A percentile compares a stretch with the other conserved stretches of the same genome.
These are phyloP conservation scores for Cyclostephanos tholiformis DNA, from an alignment of 108 stramenopile genomes.

Conservation along the genomic window DNA sequence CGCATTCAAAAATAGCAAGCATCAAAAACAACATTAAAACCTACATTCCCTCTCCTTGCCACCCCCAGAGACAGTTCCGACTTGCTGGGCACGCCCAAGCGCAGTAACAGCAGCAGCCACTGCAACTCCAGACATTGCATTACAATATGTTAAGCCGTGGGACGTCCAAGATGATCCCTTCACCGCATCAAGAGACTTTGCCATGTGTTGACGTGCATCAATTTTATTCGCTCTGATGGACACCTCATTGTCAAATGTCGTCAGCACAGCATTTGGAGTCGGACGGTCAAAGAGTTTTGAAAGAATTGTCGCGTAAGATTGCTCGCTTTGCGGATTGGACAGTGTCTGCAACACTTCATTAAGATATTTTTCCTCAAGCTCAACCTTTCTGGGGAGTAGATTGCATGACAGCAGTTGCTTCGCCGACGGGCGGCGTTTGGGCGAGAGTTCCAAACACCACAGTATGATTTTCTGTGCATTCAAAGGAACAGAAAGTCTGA, in stretches of 20 bases:
- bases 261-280: slow-evolving; percentile 58
- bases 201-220: slow-evolving; percentile 29
- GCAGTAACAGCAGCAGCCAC: slow-evolving; percentile 68
- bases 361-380: slow-evolving; percentile 74
- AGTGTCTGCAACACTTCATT: slow-evolving; percentile 82
- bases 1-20: not conserved
- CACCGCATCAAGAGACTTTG: slow-evolving; percentile 30
- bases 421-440: slow-evolving; percentile 66
- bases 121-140: slow-evolving; percentile 74
- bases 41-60: slow-evolving; percentile 71
- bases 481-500: slow-evolving; percentile 48
- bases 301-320: slow-evolving; percentile 62
- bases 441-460: slow-evolving; percentile 74
- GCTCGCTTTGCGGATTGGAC: slow-evolving; percentile 70
- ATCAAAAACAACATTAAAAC: not conserved
- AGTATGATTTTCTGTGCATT: slow-evolving; percentile 73
- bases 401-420: slow-evolving; percentile 58
- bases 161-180: slow-evolving; percentile 36
- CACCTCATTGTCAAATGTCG: slow-evolving; percentile 77
- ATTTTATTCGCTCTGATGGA: slow-evolving; percentile 60
- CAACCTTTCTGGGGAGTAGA: slow-evolving; percentile 75
- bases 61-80: slow-evolving; percentile 51
- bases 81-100: slow-evolving; percentile 60
- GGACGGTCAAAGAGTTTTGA: slow-evolving; percentile 63
- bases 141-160: slow-evolving; percentile 35